These are phyloP conservation scores for Biscogniauxia marginata DNA, from an alignment of 2,329 filamentous ascomycete species.

Conservation along the genomic window DNA sequence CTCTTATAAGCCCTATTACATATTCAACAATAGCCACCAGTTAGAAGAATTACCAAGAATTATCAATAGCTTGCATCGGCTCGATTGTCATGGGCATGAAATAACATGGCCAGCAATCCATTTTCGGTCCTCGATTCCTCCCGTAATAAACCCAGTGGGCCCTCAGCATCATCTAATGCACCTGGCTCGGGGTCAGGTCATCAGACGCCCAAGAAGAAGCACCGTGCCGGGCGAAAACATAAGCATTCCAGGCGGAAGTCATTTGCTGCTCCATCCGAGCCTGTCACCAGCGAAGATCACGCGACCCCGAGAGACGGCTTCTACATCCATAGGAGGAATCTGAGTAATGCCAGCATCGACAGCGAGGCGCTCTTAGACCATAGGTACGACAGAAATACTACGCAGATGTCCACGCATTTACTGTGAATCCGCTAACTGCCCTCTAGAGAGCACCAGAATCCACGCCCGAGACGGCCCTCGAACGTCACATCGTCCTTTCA, in stretches of 20 bases:
- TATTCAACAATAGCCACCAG: no score
- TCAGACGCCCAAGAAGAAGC: conserved; percentile 58
- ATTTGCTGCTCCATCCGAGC: conserved; percentile 66
- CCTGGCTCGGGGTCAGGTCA: conserved; percentile 11
- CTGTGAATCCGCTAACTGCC: neutral
- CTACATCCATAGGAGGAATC: conserved; percentile 54
- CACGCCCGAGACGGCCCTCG: conserved; percentile 64
- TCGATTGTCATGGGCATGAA: conserved; percentile 16
- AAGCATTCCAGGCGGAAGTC: conserved; percentile 75
- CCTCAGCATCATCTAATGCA: conserved; percentile 24
- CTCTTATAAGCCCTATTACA: no score
- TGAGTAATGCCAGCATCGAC: conserved; percentile 84
- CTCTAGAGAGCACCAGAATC: conserved; percentile 29
- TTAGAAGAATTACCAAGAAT: no score
- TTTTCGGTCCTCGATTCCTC: conserved; percentile 60
- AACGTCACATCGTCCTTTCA: conserved; percentile 39
- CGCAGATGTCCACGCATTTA: conserved; percentile 15
- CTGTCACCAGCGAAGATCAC: conserved; percentile 39
- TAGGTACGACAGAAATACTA: conserved; percentile 38
- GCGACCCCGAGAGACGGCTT: conserved; percentile 40
- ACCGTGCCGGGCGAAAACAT: conserved; percentile 70
- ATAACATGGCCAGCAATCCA: conserved; percentile 22
- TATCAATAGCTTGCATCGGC: no score
- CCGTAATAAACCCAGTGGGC: conserved; percentile 7
- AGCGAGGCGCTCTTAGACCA: conserved; percentile 88